Percentiles rank a stretch among this genome's conserved stretches.
Conservation (phyloP, 2,329 filamentous ascomycete genomes). For the Fusarium dimerum region DNA sequence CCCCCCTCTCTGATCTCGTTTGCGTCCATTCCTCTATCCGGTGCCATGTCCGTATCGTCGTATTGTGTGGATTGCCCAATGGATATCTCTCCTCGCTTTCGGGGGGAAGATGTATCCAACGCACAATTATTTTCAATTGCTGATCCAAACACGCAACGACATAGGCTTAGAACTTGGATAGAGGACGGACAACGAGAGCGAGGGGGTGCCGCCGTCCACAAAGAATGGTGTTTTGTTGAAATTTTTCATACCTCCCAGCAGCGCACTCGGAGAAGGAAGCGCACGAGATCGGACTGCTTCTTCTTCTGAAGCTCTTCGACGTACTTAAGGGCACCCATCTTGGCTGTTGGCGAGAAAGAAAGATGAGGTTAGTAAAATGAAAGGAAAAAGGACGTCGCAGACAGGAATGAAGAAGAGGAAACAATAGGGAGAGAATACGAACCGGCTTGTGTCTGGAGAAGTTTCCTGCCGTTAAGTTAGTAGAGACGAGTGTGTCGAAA, state of each 20-base stretch:
- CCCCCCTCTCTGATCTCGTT: conserved; percentile 4
- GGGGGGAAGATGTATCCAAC: neutral
- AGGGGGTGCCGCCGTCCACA: conserved; percentile 36
- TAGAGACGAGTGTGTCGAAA: conserved; percentile 36
- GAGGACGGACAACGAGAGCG: conserved; percentile 18
- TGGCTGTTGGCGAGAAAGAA: conserved; percentile 43
- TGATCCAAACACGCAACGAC: conserved; percentile 11
- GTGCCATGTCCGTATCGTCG: conserved; percentile 8
- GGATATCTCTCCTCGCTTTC: conserved; percentile 18
- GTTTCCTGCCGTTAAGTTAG: conserved; percentile 40
- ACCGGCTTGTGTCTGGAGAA: conserved; percentile 38
- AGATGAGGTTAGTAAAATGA: conserved; percentile 28
- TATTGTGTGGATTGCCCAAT: conserved; percentile 2
- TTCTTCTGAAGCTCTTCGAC: conserved; percentile 99
- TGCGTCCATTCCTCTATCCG: neutral
- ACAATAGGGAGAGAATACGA: conserved; percentile 24
- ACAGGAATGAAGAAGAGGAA: neutral
- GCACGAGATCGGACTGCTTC: conserved; percentile 99
- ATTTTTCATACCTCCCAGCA: conserved; percentile 92
- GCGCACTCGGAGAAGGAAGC: conserved; percentile 98
- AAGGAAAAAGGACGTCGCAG: neutral
- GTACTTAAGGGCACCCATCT: conserved; percentile 99
- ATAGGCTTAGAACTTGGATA: conserved; percentile 6
- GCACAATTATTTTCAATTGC: neutral
- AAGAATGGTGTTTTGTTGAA: conserved; percentile 44